These are phyloP conservation scores for Malus fusca DNA, from an alignment of 306 rosid genomes.

Conservation along the genomic window DNA sequence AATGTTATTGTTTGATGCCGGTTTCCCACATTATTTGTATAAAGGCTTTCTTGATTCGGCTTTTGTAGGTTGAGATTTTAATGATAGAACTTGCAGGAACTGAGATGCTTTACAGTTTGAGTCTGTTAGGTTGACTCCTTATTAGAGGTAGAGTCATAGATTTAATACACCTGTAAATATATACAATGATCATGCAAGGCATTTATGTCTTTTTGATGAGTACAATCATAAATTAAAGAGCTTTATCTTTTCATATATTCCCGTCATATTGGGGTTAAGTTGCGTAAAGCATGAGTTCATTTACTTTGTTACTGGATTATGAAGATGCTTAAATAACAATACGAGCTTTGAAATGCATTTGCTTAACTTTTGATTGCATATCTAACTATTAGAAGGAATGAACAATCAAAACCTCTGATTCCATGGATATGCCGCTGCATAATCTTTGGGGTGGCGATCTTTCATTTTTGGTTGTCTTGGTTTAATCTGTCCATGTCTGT, in stretches of 20 bases:
- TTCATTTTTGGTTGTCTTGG: neutral
- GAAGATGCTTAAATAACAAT: neutral
- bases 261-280: too few species aligned
- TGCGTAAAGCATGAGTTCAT: neutral
- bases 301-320: neutral
- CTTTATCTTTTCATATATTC: too few species aligned
- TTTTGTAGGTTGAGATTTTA: neutral
- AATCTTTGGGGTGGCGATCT: neutral
- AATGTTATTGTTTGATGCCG: neutral
- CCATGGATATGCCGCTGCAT: neutral
- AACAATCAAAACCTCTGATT: neutral
- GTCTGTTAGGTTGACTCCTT: neutral
- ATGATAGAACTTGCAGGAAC: neutral
- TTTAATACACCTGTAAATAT: neutral
- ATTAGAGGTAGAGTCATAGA: neutral
- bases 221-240: too few species aligned
- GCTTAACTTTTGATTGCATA: neutral
- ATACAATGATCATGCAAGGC: neutral
- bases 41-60: neutral
- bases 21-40: neutral
- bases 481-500: neutral
- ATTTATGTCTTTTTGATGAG: neutral
- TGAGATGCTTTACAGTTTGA: neutral
- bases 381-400: neutral
- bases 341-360: neutral